phyloP scores from a whole-genome alignment of 805 yeast species.

The Ogataea corticis region DNA sequence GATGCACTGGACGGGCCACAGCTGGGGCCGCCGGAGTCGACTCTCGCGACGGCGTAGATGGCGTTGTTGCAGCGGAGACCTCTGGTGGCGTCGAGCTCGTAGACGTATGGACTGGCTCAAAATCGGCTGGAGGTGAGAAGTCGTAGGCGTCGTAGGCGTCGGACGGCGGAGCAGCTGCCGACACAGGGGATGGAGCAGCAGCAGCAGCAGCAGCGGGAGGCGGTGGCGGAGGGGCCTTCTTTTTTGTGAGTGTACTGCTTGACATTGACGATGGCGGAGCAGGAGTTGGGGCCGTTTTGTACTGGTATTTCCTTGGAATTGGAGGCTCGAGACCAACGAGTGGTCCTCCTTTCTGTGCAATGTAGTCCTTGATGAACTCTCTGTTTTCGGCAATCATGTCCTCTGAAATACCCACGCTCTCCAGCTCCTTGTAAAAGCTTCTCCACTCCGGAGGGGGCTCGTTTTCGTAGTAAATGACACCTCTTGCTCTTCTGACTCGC shows the following conservation, averaged over 20 bases:
- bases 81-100: neutral
- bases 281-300: slow-evolving; percentile 11
- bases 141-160: slow-evolving; percentile 8
- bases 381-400: slow-evolving; percentile 88
- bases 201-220: slow-evolving; percentile 24
- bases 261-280: neutral
- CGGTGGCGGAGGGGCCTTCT: slow-evolving; percentile 43
- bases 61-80: neutral
- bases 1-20: slow-evolving; percentile 26
- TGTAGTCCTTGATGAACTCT: slow-evolving; percentile 78
- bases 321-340: slow-evolving; percentile 86
- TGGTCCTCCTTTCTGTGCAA: slow-evolving; percentile 72
- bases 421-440: slow-evolving; percentile 68
- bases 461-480: slow-evolving; percentile 70
- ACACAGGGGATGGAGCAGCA: slow-evolving; percentile 13
- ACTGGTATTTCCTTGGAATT: slow-evolving; percentile 61
- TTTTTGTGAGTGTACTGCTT: slow-evolving; percentile 13
- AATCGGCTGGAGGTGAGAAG: slow-evolving; percentile 13
- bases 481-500: slow-evolving; percentile 55
- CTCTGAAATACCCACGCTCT: slow-evolving; percentile 76
- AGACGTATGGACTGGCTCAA: slow-evolving; percentile 4
- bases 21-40: slow-evolving; percentile 3
- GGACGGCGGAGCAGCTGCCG: neutral
- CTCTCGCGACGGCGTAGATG: neutral
- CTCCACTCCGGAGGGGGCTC: slow-evolving; percentile 87